Base-by-base conservation (phyloP, 352 stramenopile genomes). In the Globisporangium abappressorium region DNA sequence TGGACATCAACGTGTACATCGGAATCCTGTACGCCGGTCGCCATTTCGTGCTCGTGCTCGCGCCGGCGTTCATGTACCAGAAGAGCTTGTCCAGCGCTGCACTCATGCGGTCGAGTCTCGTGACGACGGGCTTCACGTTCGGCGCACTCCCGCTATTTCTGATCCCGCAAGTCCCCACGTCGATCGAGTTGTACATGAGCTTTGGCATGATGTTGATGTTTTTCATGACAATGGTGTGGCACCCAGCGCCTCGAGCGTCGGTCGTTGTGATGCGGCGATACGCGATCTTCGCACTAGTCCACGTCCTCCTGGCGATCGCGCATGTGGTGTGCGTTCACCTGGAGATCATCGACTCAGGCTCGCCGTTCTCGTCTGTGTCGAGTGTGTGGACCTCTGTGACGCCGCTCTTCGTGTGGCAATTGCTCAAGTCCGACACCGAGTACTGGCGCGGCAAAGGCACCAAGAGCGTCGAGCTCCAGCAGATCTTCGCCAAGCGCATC, bases 401-500 rank as follows among this genome's bases (percentile, higher is more conserved):
- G 34, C 80, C 82, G 22, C 53, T 87, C 30, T 77, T 90, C 20
- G 82, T 87, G 20, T 90, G 80, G 82, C 73, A 79, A 3, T 73
- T 90, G 12, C 69, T 90, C 51, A 77, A 68, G 60, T 77, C 82
- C 15, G 80, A 90, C 62, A 90, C 80, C 0, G 69, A 85, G 56
- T 78, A 90, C 53, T 90, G 82, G 82, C 68, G 82, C 53, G 82
- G 82, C 34, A 82, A 89, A 68, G 75, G 78, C 1, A 53, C 80
- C 15, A 71, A 71, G 55, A 81, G 76, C 46, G 67, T 79, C 28
- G 69, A 69, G 4, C 65, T 88, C 6, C 81, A 90, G 30, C 59
- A 73, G 51, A 41, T 81, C 34, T 82, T 85, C 57, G 72, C 71
- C 33, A 74, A 82, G 68, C 73, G 68, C 18, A 79, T 73, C 22